phyloP scores from a whole-genome alignment of 192 early-diverging fungal species.

The Gamsiella multidivaricata region DNA sequence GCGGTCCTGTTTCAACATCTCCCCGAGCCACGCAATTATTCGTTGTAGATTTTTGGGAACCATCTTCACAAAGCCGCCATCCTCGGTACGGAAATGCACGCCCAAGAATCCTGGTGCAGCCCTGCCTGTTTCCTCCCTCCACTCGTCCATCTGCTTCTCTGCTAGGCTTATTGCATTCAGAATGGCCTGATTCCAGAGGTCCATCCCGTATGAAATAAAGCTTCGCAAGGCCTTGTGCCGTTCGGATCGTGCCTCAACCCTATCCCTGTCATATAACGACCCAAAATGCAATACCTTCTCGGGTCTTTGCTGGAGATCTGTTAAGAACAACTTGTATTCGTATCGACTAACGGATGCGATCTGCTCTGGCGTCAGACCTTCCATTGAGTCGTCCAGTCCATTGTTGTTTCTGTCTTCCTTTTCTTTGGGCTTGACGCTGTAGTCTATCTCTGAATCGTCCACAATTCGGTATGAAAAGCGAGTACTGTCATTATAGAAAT shows the following conservation, averaged over 20 bases:
- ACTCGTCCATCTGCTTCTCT: slow-evolving; percentile 28
- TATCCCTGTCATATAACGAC: slow-evolving; percentile 53
- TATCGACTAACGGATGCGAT: neutral
- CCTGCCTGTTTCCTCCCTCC: slow-evolving; percentile 21
- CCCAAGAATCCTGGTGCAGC: slow-evolving; percentile 47
- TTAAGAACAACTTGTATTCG: slow-evolving; percentile 19
- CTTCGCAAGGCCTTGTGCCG: slow-evolving; percentile 4
- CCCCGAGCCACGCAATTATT: slow-evolving; percentile 29
- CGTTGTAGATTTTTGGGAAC: slow-evolving; percentile 34
- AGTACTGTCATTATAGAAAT: slow-evolving; percentile 27
- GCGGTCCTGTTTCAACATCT: slow-evolving; percentile 31
- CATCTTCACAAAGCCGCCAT: slow-evolving; percentile 49
- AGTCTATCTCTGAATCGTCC: slow-evolving; percentile 39
- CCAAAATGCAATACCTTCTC: slow-evolving; percentile 56
- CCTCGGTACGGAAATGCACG: slow-evolving; percentile 56
- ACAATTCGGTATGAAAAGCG: slow-evolving; percentile 38
- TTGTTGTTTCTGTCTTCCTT: neutral
- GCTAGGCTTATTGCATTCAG: slow-evolving; percentile 35
- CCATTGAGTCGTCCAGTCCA: neutral
- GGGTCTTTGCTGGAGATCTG: slow-evolving; percentile 30
- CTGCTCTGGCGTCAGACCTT: neutral
- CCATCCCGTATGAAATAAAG: slow-evolving; percentile 40
- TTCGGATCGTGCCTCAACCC: slow-evolving; percentile 36
- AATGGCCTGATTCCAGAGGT: slow-evolving; percentile 52
- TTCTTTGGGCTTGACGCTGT: slow-evolving; percentile 22